Percentiles rank a stretch among this genome's conserved stretches.
These are phyloP conservation scores for Botrytis fragariae DNA, from an alignment of 2,329 filamentous ascomycete genomes.

Conservation along the genomic window DNA sequence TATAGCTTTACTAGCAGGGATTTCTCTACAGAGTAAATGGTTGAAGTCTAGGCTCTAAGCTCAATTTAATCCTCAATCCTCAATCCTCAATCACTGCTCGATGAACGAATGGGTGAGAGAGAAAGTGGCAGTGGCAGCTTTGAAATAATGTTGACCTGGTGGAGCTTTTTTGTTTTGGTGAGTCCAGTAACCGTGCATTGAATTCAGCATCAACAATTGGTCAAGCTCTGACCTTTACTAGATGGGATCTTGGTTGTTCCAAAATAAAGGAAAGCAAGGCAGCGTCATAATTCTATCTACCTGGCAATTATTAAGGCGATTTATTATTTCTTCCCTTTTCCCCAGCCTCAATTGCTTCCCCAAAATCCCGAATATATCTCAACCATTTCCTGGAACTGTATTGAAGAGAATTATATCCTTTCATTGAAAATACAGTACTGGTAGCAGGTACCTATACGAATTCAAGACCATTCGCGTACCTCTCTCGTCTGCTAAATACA, in stretches of 20 bases:
- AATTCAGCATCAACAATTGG: not conserved
- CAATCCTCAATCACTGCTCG: not conserved
- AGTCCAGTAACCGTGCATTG: not conserved
- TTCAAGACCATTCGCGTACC: not conserved
- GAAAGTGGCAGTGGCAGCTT: not conserved
- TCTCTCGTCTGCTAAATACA: not conserved
- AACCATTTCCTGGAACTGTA: not conserved
- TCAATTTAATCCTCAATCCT: not conserved
- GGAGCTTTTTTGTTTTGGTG: not conserved
- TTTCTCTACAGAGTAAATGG: not conserved
- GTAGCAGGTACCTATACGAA: not conserved
- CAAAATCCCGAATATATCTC: not conserved
- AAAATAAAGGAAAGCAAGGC: constrained; percentile 8
- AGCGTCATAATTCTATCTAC: constrained; percentile 15
- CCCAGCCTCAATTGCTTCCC: not conserved
- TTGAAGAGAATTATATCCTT: not conserved
- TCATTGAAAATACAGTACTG: not conserved
- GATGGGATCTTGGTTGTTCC: constrained; percentile 3
- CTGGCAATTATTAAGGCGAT: not conserved
- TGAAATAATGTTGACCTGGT: not conserved
- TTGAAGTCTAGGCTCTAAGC: not conserved
- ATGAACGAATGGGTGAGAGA: not conserved
- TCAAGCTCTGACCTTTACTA: not conserved
- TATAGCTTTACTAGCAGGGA: not conserved
- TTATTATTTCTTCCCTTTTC: not conserved